phyloP scores from a whole-genome alignment of 352 stramenopile species.

The Phytophthora colocasiae region DNA sequence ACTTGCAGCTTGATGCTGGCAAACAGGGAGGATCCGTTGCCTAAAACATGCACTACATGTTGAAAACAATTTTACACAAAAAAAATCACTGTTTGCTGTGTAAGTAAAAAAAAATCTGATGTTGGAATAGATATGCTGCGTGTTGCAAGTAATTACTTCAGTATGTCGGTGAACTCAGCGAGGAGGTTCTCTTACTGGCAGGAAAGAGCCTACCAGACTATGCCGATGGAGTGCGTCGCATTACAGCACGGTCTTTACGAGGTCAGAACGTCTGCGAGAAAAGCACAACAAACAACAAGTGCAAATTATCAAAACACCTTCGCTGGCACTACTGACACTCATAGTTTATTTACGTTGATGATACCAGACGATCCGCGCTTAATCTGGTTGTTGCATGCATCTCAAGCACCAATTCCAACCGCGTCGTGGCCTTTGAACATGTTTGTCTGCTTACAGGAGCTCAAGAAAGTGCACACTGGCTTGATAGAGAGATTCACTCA shows the following conservation, averaged over 20 bases:
- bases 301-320: not conserved
- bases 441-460: not conserved
- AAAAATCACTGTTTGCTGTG: too few relatives aligned
- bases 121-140: too few relatives aligned
- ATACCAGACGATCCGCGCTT: conserved; percentile 8
- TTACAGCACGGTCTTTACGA: too few relatives aligned
- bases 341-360: conserved; percentile 22
- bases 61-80: not conserved
- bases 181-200: too few relatives aligned
- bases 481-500: not conserved
- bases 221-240: too few relatives aligned
- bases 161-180: too few relatives aligned
- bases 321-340: conserved; percentile 26
- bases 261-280: too few relatives aligned
- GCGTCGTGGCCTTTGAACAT: not conserved
- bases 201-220: too few relatives aligned
- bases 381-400: conserved; percentile 10
- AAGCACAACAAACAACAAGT: too few relatives aligned
- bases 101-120: too few relatives aligned
- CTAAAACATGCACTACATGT: not conserved
- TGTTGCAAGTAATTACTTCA: too few relatives aligned
- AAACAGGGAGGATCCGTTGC: conserved; percentile 17
- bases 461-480: not conserved
- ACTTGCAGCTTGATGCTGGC: conserved; percentile 21
- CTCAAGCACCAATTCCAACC: not conserved